Evolutionary conservation across 2,329 filamentous ascomycete genomes (phyloP), one percentile per base, ranked within the genome.

Genomic region (Xylaria sp.): DNA sequence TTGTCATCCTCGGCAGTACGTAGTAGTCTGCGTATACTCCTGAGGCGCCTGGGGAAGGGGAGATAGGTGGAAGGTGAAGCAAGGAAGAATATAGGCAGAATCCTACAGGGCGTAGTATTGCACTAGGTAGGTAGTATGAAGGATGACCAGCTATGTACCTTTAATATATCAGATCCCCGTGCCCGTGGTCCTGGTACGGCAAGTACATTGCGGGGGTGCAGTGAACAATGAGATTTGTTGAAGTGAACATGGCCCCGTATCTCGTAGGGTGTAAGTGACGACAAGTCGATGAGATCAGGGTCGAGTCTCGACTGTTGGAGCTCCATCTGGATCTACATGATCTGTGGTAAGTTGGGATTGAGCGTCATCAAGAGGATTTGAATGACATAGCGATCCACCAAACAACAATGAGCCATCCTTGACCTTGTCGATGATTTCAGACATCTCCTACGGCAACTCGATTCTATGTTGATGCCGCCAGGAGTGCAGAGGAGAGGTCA

Each of bases 141-240:
- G 34, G 34, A n/a, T 44, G 44, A 41, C 18, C 34, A 41, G 61
- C 44, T 57, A 46, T 50, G 25, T 51, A 51, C 56, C 39, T 56
- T 20, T 52, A 51, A 59, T 54, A 57, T 50, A 54, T 52, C 48
- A 23, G 50, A 48, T 65, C 69, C 15, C 63, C 66, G 57, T 63
- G 28, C 25, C 69, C 69, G 41, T 69, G 69, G 66, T 62, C 66
- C 48, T 55, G 69, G 69, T 66, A 71, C 58, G 37, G 50, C 55
- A 69, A 54, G 67, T n/a, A 61, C 55, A 52, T 59, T 67, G 55
- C 55, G 60, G 67, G 67, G 67, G 55, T 44, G 18, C 41, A 50
- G 41, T 20, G 44, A 69, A 41, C 15, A 15, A 52, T 15, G 7
- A 18, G 44, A 18, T 25, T 50, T 62, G 31, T 52, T 23, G 62